Percentiles rank a stretch among this genome's conserved stretches.
These are phyloP conservation scores for Cystofilobasidium bisporidii DNA, from an alignment of 768 basidiomycete species.

Conservation along the genomic window DNA sequence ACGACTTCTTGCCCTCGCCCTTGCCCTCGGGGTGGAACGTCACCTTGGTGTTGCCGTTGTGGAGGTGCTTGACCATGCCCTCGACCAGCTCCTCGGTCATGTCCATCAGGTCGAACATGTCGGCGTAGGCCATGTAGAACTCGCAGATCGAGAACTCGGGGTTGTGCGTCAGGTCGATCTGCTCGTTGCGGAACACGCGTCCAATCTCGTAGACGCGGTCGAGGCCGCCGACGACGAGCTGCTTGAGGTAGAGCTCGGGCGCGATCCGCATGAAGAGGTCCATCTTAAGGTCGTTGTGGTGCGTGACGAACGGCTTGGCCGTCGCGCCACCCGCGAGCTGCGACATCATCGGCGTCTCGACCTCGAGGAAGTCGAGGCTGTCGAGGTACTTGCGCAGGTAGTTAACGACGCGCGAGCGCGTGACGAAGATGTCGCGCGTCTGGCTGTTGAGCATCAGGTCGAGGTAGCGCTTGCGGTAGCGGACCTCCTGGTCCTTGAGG, in stretches of 20 bases:
- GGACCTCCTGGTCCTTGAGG: constrained; percentile 91
- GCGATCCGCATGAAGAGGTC: constrained; percentile 96
- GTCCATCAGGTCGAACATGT: constrained; percentile 98
- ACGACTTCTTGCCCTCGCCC: constrained; percentile 51
- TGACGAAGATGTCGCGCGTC: constrained; percentile 81
- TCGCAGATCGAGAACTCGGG: constrained; percentile 99
- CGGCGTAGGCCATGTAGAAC: constrained; percentile 99
- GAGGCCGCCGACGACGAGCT: constrained; percentile 91
- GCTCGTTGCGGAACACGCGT: constrained; percentile 94
- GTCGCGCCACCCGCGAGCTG: constrained; percentile 94
- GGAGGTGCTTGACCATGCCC: constrained; percentile 79
- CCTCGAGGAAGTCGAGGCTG: constrained; percentile 87
- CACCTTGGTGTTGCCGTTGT: constrained; percentile 66
- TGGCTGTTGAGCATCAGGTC: constrained; percentile 90
- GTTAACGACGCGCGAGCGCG: constrained; percentile 79
- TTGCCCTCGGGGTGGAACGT: constrained; percentile 90
- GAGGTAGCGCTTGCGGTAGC: constrained; percentile 97
- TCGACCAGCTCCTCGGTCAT: constrained; percentile 84
- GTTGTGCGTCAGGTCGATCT: constrained; percentile 97
- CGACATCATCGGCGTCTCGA: constrained; percentile 97
- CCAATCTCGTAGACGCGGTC: constrained; percentile 99
- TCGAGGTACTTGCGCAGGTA: constrained; percentile 87
- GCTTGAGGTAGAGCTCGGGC: constrained; percentile 94
- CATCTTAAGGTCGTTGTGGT: constrained; percentile 95
- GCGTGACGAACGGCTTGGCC: constrained; percentile 96